phyloP scores from a whole-genome alignment of 2,329 filamentous ascomycete species.

The Pseudocercospora crystallina region DNA sequence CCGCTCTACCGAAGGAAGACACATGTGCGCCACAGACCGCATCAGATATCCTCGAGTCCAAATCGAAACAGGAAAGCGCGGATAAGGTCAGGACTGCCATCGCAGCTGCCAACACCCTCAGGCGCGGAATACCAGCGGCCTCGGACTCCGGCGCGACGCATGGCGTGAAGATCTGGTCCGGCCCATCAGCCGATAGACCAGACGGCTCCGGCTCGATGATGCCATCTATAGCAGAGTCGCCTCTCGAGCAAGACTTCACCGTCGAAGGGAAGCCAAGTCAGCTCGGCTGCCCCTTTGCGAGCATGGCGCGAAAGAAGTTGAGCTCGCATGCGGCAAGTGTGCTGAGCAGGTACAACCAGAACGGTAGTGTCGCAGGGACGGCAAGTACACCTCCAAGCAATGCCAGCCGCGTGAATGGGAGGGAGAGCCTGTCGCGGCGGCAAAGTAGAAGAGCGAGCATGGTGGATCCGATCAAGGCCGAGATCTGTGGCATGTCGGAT shows the following conservation, averaged over 20 bases:
- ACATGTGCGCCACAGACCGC: constrained; percentile 22
- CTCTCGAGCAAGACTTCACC: constrained; percentile 85
- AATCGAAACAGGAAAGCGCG: constrained; percentile 38
- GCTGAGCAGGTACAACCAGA: constrained; percentile 37
- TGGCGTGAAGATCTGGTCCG: constrained; percentile 36
- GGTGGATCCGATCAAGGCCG: constrained; percentile 37
- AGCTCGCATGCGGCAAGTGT: constrained; percentile 41
- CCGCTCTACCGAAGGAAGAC: constrained; percentile 20
- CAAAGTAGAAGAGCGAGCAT: constrained; percentile 32
- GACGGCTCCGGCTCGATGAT: constrained; percentile 37
- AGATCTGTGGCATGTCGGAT: constrained; percentile 37
- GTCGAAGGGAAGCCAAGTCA: constrained; percentile 77
- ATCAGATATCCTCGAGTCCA: constrained; percentile 35
- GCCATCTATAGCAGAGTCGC: constrained; percentile 41
- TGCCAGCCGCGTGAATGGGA: constrained; percentile 38
- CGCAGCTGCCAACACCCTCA: constrained; percentile 23
- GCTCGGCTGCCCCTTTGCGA: constrained; percentile 77
- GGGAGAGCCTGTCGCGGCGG: constrained; percentile 43
- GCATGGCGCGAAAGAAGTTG: constrained; percentile 44
- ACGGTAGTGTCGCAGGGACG: constrained; percentile 19
- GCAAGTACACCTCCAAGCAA: constrained; percentile 30
- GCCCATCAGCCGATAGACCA: constrained; percentile 39
- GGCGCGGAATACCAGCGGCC: constrained; percentile 14
- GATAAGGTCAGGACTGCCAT: constrained; percentile 34
- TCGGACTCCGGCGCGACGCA: constrained; percentile 15